These are phyloP conservation scores for Boletus edulis DNA, from an alignment of 768 basidiomycete species.

Conservation along the genomic window DNA sequence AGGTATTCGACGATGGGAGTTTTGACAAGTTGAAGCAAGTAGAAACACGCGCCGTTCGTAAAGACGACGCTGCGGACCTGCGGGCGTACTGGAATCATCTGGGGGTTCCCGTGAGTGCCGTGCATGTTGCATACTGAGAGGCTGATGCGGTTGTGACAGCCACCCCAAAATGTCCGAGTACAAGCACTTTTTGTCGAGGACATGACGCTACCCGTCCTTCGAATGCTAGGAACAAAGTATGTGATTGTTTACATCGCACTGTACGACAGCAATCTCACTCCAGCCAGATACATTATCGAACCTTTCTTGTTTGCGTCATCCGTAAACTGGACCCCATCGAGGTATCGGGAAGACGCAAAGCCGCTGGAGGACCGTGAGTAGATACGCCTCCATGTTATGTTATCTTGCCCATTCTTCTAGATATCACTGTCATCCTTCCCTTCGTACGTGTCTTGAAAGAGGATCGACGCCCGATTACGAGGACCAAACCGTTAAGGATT, in stretches of 20 bases:
- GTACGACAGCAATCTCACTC: neutral
- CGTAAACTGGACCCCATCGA: slow-evolving; percentile 39
- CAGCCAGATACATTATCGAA: slow-evolving; percentile 38
- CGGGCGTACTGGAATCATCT: slow-evolving; percentile 31
- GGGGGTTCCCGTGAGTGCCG: slow-evolving; percentile 21
- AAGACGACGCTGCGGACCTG: slow-evolving; percentile 9
- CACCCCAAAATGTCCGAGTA: slow-evolving; percentile 25
- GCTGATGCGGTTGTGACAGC: slow-evolving; percentile 17
- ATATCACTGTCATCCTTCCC: slow-evolving; percentile 42
- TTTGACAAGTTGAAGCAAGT: slow-evolving; percentile 12
- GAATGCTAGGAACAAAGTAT: slow-evolving; percentile 41
- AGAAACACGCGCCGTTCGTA: slow-evolving; percentile 9
- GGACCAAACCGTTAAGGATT: slow-evolving; percentile 14
- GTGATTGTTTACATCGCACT: neutral
- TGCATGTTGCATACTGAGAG: neutral
- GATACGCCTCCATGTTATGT: neutral
- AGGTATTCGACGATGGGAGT: slow-evolving; percentile 12
- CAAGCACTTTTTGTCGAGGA: slow-evolving; percentile 41
- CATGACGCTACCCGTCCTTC: slow-evolving; percentile 32
- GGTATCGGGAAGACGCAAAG: slow-evolving; percentile 38
- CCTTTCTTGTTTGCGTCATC: slow-evolving; percentile 46
- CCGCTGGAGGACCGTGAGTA: slow-evolving; percentile 39
- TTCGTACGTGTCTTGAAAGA: slow-evolving; percentile 40
- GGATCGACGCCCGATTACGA: slow-evolving; percentile 22
- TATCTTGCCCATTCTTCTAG: slow-evolving; percentile 21